phyloP scores from a whole-genome alignment of 106 monocot species.

The Phalaenopsis aphrodite region DNA sequence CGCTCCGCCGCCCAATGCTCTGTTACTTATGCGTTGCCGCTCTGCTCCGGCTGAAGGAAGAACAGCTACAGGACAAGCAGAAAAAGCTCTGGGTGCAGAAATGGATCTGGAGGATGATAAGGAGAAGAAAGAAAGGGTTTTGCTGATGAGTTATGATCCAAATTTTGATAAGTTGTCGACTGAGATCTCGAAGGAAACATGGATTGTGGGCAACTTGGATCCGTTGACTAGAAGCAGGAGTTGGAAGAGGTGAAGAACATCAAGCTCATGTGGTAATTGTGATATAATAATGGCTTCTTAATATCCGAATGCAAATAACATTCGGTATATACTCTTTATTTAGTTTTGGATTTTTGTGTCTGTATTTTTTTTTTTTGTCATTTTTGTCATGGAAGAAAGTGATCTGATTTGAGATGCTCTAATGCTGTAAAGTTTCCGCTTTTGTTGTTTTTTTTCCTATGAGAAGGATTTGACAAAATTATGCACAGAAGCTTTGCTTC shows the following conservation, averaged over 20 bases:
- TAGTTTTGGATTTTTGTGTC: no score
- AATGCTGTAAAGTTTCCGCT: no score
- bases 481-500: no score
- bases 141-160: conserved; percentile 29
- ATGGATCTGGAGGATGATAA: background rate
- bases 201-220: conserved; percentile 67
- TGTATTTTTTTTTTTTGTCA: no score
- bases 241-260: conserved; percentile 47
- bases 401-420: no score
- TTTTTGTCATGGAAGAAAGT: no score
- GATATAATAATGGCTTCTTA: background rate
- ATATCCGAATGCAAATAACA: no score
- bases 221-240: conserved; percentile 59
- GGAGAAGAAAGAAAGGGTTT: conserved; percentile 6
- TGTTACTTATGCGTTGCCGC: conserved; percentile 78
- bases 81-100: background rate
- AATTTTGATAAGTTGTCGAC: conserved; percentile 66
- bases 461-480: no score
- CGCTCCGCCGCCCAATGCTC: conserved; percentile 60
- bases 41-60: conserved; percentile 63
- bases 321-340: no score
- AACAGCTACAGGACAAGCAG: background rate
- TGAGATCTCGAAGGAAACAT: conserved; percentile 80
- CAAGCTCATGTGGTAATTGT: no score
- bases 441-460: no score